Conservation (phyloP, 441 rosid species). For the Viola pubescens region DNA sequence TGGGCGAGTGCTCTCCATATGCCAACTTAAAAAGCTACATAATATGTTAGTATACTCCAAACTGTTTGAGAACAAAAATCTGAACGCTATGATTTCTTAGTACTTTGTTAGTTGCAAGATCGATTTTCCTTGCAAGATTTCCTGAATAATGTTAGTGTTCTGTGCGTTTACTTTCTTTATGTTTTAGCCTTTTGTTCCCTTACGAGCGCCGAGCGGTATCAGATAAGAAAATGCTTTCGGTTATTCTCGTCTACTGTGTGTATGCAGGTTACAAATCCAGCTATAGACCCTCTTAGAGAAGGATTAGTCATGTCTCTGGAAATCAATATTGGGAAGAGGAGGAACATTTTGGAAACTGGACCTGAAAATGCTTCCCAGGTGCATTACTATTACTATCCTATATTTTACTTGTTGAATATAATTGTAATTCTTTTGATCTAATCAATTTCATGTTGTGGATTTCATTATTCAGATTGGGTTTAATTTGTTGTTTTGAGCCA, state of each 20-base stretch:
- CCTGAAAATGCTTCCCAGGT: constrained; percentile 98
- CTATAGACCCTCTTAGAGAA: constrained; percentile 97
- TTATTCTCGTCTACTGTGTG: not conserved
- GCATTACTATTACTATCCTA: constrained; percentile 16
- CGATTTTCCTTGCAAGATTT: too few species aligned
- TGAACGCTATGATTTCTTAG: too few species aligned
- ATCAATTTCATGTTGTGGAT: constrained; percentile 12
- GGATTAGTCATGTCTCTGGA: constrained; percentile 99
- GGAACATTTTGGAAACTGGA: constrained; percentile 88
- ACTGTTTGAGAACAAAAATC: too few species aligned
- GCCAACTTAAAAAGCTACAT: too few species aligned
- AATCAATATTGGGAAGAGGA: constrained; percentile 87
- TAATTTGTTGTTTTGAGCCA: constrained; percentile 24
- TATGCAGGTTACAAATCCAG: constrained; percentile 92
- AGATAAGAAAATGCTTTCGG: too few species aligned
- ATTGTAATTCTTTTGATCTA: constrained; percentile 12
- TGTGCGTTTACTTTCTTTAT: not conserved
- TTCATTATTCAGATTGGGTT: constrained; percentile 11
- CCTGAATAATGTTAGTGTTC: too few species aligned
- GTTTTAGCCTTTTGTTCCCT: not conserved
- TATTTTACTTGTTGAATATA: constrained; percentile 5
- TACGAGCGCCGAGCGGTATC: too few species aligned
- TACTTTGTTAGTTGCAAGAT: too few species aligned
- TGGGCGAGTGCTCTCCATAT: too few species aligned
- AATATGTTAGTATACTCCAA: too few species aligned